phyloP scores from a whole-genome alignment of 78 protist genomes.

The Dictyostelium intermedium region DNA sequence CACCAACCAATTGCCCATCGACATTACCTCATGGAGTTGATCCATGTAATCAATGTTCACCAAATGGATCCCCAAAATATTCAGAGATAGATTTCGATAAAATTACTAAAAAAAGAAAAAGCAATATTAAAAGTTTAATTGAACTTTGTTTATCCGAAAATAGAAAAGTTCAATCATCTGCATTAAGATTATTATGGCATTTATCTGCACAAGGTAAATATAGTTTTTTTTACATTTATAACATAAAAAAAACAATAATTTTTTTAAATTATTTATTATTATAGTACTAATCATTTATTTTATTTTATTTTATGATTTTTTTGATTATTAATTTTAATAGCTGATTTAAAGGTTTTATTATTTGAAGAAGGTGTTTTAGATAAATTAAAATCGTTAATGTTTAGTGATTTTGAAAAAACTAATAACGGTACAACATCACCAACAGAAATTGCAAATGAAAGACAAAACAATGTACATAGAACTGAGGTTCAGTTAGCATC shows the following conservation, averaged over 20 bases:
- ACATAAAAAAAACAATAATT: too few relatives aligned
- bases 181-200: slow-evolving; percentile 74
- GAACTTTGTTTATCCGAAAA: slow-evolving; percentile 66
- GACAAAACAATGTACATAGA: slow-evolving; percentile 54
- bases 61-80: slow-evolving; percentile 48
- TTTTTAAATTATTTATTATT: too few relatives aligned
- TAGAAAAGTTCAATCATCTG: slow-evolving; percentile 60
- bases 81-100: slow-evolving; percentile 64
- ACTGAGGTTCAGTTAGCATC: slow-evolving; percentile 72
- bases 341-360: slow-evolving; percentile 63
- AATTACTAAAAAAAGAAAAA: slow-evolving; percentile 45
- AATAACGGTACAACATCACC: neutral
- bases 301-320: neutral
- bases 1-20: neutral
- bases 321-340: neutral
- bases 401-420: slow-evolving; percentile 4
- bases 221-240: too few relatives aligned
- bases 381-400: slow-evolving; percentile 38
- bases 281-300: neutral
- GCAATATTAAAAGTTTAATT: slow-evolving; percentile 40
- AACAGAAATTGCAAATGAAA: neutral
- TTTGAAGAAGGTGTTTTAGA: slow-evolving; percentile 80
- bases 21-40: neutral
- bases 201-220: slow-evolving; percentile 70
- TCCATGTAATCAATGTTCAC: slow-evolving; percentile 45